Evolutionary conservation across 192 early-diverging fungal genomes (phyloP), one percentile per base, ranked within the genome.

Genomic region (Rhizophlyctis rosea): DNA sequence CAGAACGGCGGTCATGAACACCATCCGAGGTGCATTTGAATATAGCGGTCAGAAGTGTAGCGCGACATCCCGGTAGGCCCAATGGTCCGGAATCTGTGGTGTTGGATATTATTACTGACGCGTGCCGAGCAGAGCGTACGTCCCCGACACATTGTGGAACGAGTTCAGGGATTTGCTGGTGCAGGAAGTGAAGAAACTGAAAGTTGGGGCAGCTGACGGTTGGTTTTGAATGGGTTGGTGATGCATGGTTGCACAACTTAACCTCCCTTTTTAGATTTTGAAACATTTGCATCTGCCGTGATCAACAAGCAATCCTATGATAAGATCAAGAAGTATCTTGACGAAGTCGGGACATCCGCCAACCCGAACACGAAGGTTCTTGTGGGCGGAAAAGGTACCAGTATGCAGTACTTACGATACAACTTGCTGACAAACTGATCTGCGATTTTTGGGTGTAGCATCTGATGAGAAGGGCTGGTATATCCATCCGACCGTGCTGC

Each of bases 21-120:
- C 96, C 34, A 86, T 98, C 65, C 88, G 96, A 53, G 87, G 83
- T 18, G 81, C 91, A 0, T 98, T 98, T 71, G 96, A 98, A 83
- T 98, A 89, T 88, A 89, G 90, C 73, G 96, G 96, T 34, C 96
- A 98, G 77, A 98, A 98, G 82, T 98, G 96, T 80, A 94, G 92
- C 55, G 96, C 96, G 27, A 91, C 88, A 67, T 95, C 92, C 57
- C 90, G 95, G 71, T 77, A 35, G 23, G 44, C 44, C 44, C 44
- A 9, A n/a, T 47, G 9, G 9, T 47, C 44, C 9, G 44, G 44
- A 9, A 50, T 2, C 48, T n/a, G 21, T 50, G 48, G n/a, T n/a
- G n/a, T n/a, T n/a, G n/a, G n/a, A n/a, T n/a, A n/a, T n/a, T n/a
- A n/a, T n/a, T 16, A 60, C 59, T 70, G 32, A 4, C 58, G 7